Conservation (phyloP, 179 eudicot genomes). For the Amaranthus tricolor region DNA sequence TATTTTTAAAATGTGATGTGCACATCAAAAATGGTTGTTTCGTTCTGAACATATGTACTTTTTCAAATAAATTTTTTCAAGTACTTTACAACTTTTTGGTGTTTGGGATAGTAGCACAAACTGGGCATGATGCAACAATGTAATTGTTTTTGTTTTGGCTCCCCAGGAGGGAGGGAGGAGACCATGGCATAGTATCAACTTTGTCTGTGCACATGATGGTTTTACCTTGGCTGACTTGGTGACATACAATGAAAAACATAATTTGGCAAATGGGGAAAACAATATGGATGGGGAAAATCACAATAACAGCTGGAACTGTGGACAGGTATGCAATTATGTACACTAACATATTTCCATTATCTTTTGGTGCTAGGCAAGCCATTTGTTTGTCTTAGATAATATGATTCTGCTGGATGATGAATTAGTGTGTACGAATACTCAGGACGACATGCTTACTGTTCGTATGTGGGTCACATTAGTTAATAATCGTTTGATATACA, state of each 20-base stretch:
- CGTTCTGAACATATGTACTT: not conserved
- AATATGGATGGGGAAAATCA: slow-evolving; percentile 96
- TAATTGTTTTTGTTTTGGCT: not conserved
- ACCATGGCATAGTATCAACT: slow-evolving; percentile 97
- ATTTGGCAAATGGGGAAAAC: slow-evolving; percentile 91
- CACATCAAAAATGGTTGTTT: not conserved
- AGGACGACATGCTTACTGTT: not conserved
- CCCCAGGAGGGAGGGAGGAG: slow-evolving; percentile 87
- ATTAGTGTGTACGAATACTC: not conserved
- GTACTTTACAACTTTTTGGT: not conserved
- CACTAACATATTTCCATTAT: not conserved
- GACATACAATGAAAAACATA: slow-evolving; percentile 81
- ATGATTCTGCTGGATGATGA: not conserved
- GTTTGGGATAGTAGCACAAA: not conserved
- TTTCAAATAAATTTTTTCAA: not conserved
- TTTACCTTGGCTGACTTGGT: slow-evolving; percentile 92
- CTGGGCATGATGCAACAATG: not conserved
- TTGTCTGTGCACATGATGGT: slow-evolving; percentile 94
- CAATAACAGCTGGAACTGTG: slow-evolving; percentile 97
- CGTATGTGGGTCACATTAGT: not conserved
- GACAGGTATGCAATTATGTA: slow-evolving; percentile 55
- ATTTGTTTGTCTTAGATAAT: not conserved
- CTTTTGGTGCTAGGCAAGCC: not conserved
- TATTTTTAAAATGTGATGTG: not conserved
- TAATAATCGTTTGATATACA: too few relatives aligned